Evolutionary conservation across 2,329 filamentous ascomycete genomes (phyloP).

Genomic region (Capronia coronata): DNA sequence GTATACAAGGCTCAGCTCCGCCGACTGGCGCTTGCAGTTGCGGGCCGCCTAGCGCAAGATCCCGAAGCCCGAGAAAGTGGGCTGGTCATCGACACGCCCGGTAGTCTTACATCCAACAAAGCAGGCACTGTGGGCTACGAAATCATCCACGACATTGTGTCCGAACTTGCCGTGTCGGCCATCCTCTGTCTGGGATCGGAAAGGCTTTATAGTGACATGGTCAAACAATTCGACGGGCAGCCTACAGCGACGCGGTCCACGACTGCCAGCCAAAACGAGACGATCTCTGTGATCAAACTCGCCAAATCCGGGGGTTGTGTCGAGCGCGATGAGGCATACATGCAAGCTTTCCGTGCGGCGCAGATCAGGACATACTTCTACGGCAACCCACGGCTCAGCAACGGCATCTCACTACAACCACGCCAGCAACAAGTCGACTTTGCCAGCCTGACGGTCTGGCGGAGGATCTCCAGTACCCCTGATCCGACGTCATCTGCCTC

Average conservation of each 20-base stretch:
- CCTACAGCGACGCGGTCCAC: conserved; percentile 44
- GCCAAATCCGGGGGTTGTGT: conserved; percentile 82
- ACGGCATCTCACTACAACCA: conserved; percentile 67
- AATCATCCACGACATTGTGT: conserved; percentile 70
- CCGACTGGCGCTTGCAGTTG: conserved; percentile 70
- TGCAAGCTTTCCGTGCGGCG: conserved; percentile 66
- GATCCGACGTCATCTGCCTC: conserved; percentile 10
- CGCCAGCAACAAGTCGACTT: conserved; percentile 82
- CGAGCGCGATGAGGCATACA: conserved; percentile 64
- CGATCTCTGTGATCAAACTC: conserved; percentile 68
- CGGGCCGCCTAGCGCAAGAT: conserved; percentile 71
- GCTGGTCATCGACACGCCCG: conserved; percentile 78
- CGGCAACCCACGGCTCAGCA: conserved; percentile 53
- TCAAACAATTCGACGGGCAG: conserved; percentile 57
- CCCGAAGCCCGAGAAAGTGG: conserved; percentile 63
- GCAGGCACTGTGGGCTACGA: conserved; percentile 60
- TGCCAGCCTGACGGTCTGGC: conserved; percentile 66
- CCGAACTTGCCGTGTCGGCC: conserved; percentile 66
- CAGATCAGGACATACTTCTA: conserved; percentile 93
- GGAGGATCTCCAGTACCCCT: conserved; percentile 42
- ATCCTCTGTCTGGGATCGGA: conserved; percentile 78
- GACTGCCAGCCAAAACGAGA: conserved; percentile 46
- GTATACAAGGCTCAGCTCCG: conserved; percentile 70
- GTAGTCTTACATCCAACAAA: conserved; percentile 52
- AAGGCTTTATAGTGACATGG: conserved; percentile 66